Base-by-base conservation (phyloP, 2,329 filamentous ascomycete species). In the Orbilia quercus region DNA sequence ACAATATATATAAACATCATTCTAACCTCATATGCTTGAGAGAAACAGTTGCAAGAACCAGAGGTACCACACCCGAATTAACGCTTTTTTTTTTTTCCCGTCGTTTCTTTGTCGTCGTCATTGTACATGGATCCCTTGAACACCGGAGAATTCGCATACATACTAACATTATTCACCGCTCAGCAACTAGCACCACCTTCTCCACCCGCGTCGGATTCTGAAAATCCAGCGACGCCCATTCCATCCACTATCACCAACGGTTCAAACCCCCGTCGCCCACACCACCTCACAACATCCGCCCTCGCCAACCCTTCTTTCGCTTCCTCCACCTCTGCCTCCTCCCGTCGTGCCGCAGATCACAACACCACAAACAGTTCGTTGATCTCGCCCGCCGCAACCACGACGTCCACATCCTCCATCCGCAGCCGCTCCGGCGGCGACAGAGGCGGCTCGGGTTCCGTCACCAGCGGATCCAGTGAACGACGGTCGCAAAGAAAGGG, bases 311-410 rank as follows among this genome's bases (percentile, higher is more conserved):
- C 66, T 42, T 71, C 66, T 9, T 72, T 72, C 22, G 67, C 67
- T 28, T 23, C 59, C 44, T 72, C 67, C 7, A 72, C 67, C 9
- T 57, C 66, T 40, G 59, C 67, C 25, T 72, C 67, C 18, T 72
- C 59, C 14, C 67, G 67, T 40, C 67, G 67, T 23, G 59, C 59
- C 40, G 66, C 58, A 6, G 66, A 48, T n/a, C 23, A 45, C 2
- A 54, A 14, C 22, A n/a, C n/a, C n/a, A 34, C 55, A 12, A 64
- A 59, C 38, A 72, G 25, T 36, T 72, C 67, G 28, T 34, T 72
- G 59, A 51, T 72, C 22, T 72, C 67, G 3, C 67, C 67, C 16
- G 67, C 67, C 14, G 67, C 67, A 9, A 72, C 67, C 22, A 72
- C 59, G 2, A 65, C 67, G 18, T 72, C 67, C 23, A 65, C 67